These are phyloP conservation scores for Boletus sensibilis DNA, from an alignment of 768 basidiomycete genomes.

Conservation along the genomic window DNA sequence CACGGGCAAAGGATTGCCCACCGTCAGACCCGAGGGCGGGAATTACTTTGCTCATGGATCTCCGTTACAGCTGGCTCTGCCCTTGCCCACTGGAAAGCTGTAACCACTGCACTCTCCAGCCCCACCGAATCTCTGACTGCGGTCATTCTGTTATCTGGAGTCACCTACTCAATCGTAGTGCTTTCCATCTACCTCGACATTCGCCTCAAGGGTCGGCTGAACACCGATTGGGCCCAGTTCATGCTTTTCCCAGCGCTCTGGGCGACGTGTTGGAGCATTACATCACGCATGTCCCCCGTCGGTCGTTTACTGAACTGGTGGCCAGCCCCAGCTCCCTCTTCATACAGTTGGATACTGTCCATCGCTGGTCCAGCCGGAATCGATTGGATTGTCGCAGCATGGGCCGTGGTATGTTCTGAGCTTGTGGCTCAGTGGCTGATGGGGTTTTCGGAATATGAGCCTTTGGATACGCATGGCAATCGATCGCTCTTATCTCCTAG, in stretches of 20 bases:
- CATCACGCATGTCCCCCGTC: conserved; percentile 59
- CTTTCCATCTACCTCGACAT: conserved; percentile 40
- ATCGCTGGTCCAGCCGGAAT: conserved; percentile 56
- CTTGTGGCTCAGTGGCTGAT: conserved; percentile 57
- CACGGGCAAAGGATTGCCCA: conserved; percentile 32
- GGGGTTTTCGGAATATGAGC: conserved; percentile 30
- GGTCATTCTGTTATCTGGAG: conserved; percentile 40
- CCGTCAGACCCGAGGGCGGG: conserved; percentile 30
- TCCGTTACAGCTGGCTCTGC: conserved; percentile 42
- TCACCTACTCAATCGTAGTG: conserved; percentile 47
- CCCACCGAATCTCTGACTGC: conserved; percentile 46
- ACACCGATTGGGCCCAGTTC: conserved; percentile 42
- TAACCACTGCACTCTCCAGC: conserved; percentile 56
- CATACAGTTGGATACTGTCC: conserved; percentile 65
- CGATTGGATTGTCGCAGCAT: conserved; percentile 76
- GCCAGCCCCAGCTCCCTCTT: conserved; percentile 48
- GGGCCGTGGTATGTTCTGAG: conserved; percentile 66
- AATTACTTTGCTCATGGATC: conserved; percentile 35
- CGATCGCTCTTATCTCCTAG: conserved; percentile 18
- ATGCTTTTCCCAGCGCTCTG: conserved; percentile 69
- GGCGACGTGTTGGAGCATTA: conserved; percentile 57
- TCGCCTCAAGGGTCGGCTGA: conserved; percentile 31
- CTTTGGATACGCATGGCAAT: background rate
- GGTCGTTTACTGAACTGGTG: conserved; percentile 72
- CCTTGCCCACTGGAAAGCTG: conserved; percentile 43